Percentiles rank a stretch among this genome's conserved stretches.
phyloP scores from a whole-genome alignment of 495 filamentous ascomycete genomes.

The Glonium stellatum region DNA sequence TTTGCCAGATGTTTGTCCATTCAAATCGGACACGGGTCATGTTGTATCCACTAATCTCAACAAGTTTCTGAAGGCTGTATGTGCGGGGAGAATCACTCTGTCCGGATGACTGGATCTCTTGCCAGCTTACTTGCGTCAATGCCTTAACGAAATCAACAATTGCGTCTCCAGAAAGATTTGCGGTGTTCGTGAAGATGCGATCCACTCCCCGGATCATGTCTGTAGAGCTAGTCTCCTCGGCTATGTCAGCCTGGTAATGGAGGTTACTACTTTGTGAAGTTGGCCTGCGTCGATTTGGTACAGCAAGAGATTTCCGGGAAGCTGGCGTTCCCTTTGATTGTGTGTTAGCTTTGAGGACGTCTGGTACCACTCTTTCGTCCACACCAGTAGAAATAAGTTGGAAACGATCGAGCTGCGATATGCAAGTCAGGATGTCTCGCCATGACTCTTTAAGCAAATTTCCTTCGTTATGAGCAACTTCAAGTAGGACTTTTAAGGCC shows the following conservation, averaged over 20 bases:
- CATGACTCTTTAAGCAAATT: conserved; percentile 84
- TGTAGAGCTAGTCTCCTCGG: conserved; percentile 82
- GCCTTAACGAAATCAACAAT: conserved; percentile 97
- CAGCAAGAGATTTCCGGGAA: conserved; percentile 60
- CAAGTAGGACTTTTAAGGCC: conserved; percentile 80
- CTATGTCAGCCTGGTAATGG: conserved; percentile 76
- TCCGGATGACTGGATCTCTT: conserved; percentile 94
- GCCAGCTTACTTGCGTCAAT: conserved; percentile 94
- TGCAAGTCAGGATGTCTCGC: conserved; percentile 90
- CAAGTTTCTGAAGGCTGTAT: conserved; percentile 94
- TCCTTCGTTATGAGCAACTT: conserved; percentile 85
- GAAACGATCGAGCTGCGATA: conserved; percentile 91
- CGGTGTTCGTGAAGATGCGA: conserved; percentile 91
- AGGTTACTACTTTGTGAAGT: conserved; percentile 57
- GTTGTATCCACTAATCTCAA: conserved; percentile 99
- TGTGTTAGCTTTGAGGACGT: conserved; percentile 79
- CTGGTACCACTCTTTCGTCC: conserved; percentile 83
- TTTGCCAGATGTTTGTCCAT: conserved; percentile 94
- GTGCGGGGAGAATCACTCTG: conserved; percentile 91
- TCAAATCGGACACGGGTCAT: conserved; percentile 98
- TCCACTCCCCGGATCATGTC: conserved; percentile 91
- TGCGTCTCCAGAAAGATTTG: conserved; percentile 84
- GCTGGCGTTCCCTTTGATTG: conserved; percentile 48
- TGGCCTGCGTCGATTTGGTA: conserved; percentile 51
- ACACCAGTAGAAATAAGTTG: conserved; percentile 93